Base-by-base conservation (phyloP, 2,329 filamentous ascomycete species). In the Pseudogymnoascus sp. region DNA sequence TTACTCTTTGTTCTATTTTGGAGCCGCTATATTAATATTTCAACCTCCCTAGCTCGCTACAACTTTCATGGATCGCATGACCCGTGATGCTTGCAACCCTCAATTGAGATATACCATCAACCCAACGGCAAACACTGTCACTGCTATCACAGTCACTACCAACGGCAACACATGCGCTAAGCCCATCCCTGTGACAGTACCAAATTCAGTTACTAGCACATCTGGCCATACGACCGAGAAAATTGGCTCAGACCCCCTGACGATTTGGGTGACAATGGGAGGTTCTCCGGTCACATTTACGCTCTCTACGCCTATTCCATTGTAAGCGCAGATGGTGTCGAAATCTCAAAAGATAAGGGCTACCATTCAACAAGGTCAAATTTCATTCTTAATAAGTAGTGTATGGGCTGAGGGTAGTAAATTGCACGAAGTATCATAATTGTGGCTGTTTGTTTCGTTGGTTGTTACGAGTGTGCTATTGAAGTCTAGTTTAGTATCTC, bases 231-330 rank as follows among this genome's bases (percentile, higher is more conserved):
- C 61, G 3, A 69, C 66, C 2, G 69, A 71, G 64, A 82, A 86
- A 68, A 72, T 84, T 71, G 84, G 83, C n/a, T 76, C 68, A 42
- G 81, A 83, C 70, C 80, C 81, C 4, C 68, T 78, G 45, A 83
- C 81, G 2, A 72, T 80, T 60, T 83, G 79, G 80, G 76, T 79
- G 23, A 72, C 72, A 28, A 69, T 83, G 60, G 70, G 73, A 9
- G 80, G 80, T 1, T 71, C 73, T 0, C 71, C 80, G 0, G 75
- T 81, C 6, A 77, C 75, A 0, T 77, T 81, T 19, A 19, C 65
- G 76, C 72, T 2, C 70, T 80, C 25, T 19, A 19, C 19, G 19
- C 19, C 19, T 19, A 19, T 19, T 19, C 19, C 19, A 19, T 19
- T 19, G 19, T 19, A 19, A 19, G 19, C 19, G 19, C 19, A 19